Conservation (phyloP, 2,329 filamentous ascomycete genomes). For the Amauroascus niger region DNA sequence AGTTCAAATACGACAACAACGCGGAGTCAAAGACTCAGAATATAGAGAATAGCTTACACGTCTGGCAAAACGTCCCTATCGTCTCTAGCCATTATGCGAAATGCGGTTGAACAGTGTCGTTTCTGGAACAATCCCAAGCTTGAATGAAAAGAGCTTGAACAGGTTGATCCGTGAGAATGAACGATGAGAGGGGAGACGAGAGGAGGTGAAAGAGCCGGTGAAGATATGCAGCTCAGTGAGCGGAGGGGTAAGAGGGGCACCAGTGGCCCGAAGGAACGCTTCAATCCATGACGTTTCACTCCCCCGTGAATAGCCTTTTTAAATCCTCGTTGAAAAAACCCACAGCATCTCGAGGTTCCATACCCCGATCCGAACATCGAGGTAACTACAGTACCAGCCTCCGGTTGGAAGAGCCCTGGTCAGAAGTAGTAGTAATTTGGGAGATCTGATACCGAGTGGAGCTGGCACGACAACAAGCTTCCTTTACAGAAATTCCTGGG, state of each 20-base stretch:
- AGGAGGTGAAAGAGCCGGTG: constrained; percentile 5
- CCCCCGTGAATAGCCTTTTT: constrained; percentile 14
- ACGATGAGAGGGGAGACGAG: constrained; percentile 17
- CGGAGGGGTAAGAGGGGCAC: constrained; percentile 12
- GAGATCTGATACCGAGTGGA: neutral
- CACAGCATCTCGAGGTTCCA: constrained; percentile 9
- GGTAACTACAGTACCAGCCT: neutral
- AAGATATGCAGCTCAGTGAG: constrained; percentile 6
- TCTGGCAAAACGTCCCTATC: constrained; percentile 41
- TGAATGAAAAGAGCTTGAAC: constrained; percentile 16
- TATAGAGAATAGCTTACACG: constrained; percentile 23
- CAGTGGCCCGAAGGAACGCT: neutral
- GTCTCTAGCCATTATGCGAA: constrained; percentile 34
- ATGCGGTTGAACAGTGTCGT: constrained; percentile 35
- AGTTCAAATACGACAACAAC: neutral
- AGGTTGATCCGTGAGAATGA: constrained; percentile 13
- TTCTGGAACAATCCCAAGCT: constrained; percentile 16
- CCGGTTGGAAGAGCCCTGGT: neutral
- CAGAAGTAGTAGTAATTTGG: neutral
- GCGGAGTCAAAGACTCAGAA: neutral
- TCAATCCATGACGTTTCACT: constrained; percentile 13
- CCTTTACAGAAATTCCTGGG: neutral
- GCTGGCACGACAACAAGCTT: neutral
- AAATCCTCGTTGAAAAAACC: constrained; percentile 3
- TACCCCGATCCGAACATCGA: constrained; percentile 9